Conservation (phyloP, 1,284 basidiomycete species). For the Ganoderma resinaceum region DNA sequence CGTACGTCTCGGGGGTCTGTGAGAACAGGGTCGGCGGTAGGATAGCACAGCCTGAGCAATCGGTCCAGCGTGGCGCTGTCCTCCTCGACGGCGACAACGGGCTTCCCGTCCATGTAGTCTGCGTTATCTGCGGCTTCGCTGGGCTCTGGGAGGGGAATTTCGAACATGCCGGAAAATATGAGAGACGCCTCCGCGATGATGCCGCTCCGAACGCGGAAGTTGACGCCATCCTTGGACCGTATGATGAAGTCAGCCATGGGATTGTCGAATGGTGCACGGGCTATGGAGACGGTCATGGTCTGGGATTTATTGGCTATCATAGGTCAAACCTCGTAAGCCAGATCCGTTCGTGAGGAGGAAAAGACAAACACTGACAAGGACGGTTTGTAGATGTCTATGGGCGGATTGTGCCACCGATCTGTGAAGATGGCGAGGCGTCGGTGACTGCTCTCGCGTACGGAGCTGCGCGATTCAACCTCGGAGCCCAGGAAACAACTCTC, state of each 20-base stretch:
- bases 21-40: constrained; percentile 33
- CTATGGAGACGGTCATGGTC: not conserved
- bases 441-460: not conserved
- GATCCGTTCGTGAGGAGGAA: not conserved
- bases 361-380: not conserved
- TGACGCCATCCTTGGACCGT: constrained; percentile 44
- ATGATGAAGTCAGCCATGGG: constrained; percentile 33
- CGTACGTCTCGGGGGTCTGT: constrained; percentile 22
- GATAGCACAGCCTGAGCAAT: constrained; percentile 49
- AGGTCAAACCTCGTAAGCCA: not conserved
- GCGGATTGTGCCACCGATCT: not conserved
- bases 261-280: constrained; percentile 19
- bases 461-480: not conserved
- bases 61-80: constrained; percentile 39
- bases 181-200: constrained; percentile 50
- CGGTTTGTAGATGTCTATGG: not conserved
- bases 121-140: not conserved
- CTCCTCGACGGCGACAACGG: constrained; percentile 40
- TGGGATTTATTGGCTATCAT: not conserved
- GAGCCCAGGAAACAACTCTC: not conserved
- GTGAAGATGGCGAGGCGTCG: not conserved
- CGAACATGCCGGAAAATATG: constrained; percentile 48
- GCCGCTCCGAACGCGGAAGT: constrained; percentile 44
- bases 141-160: constrained; percentile 34
- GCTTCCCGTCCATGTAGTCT: constrained; percentile 18